Base-by-base conservation (phyloP, 2,329 filamentous ascomycete genomes). In the Harringtonia lauricola region DNA sequence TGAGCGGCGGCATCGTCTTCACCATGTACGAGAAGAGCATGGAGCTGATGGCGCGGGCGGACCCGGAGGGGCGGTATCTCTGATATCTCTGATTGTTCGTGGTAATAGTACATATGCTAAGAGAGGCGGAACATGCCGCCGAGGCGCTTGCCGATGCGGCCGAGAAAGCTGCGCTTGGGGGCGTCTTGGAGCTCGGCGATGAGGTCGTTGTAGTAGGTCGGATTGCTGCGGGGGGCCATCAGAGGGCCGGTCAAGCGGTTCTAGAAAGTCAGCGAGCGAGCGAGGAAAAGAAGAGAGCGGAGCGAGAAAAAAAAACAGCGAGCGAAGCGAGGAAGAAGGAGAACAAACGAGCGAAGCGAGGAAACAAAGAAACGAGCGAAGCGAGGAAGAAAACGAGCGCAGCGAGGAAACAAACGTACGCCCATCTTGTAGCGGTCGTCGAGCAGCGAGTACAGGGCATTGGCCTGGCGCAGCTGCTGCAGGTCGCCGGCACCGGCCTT, bases 1-100 rank as follows among this genome's bases (percentile, higher is more conserved):
- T 96, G 63, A 95, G 88, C 57, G 92, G 92, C 44, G 92, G 92
- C 17, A 95, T 98, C 57, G 92, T 98, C 34, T 98, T 98, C 59
- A 94, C 92, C 19, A 94, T 96, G 81, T 92, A 95, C 61, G 90
- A 96, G 68, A 95, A 95, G 74, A 85, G 83, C 47, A 96, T 96
- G 70, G 90, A 95, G 42, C 55, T 88, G 46, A 79, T 98, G 69
- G 77, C 86, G 55, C 71, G 61, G 57, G 47, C 89, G 42, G 92
- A 98, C 60, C 92, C 92, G 0, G 76, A 94, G 55, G 79, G 80
- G 58, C 83, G 74, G 60, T 95, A 94, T 59, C 76, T 96, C 17
- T 46, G 17, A 17, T n/a, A n/a, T n/a, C n/a, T n/a, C n/a, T n/a
- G n/a, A n/a, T n/a, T n/a, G n/a, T n/a, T n/a, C n/a, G n/a, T n/a